These are phyloP conservation scores for Nakazawaea ishiwadae DNA, from an alignment of 805 yeast species.

Conservation along the genomic window DNA sequence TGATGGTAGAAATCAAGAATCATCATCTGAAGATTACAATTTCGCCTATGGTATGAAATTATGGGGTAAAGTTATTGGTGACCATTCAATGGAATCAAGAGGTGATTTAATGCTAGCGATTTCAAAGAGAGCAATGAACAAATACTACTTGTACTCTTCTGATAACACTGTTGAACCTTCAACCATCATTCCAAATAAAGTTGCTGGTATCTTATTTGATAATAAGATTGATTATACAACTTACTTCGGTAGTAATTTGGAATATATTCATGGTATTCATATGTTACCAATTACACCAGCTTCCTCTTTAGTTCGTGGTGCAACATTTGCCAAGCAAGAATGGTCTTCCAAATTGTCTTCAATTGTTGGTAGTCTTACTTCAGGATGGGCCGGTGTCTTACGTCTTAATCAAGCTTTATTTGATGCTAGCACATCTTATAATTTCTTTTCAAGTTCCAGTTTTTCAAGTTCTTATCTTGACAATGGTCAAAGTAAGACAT, in stretches of 20 bases:
- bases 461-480: constrained; percentile 63
- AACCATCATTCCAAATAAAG: constrained; percentile 55
- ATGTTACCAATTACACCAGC: constrained; percentile 71
- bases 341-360: constrained; percentile 48
- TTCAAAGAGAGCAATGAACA: constrained; percentile 46
- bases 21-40: constrained; percentile 71
- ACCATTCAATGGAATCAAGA: constrained; percentile 45
- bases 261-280: constrained; percentile 76
- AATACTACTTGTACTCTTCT: constrained; percentile 49
- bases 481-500: constrained; percentile 80
- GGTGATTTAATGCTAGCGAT: constrained; percentile 60
- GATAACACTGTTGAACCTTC: constrained; percentile 54
- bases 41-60: constrained; percentile 64
- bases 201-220: constrained; percentile 70
- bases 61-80: constrained; percentile 55
- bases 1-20: constrained; percentile 76
- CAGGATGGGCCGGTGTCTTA: constrained; percentile 72
- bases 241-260: constrained; percentile 67
- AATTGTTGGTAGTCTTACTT: constrained; percentile 44
- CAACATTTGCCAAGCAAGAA: constrained; percentile 55
- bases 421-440: constrained; percentile 61
- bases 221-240: constrained; percentile 72
- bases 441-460: constrained; percentile 49
- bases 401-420: constrained; percentile 69
- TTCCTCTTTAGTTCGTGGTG: constrained; percentile 54